A percentile compares a stretch with the other conserved stretches of the same genome.
phyloP scores from a whole-genome alignment of 1,284 basidiomycete genomes.

The Coriolopsis trogii region DNA sequence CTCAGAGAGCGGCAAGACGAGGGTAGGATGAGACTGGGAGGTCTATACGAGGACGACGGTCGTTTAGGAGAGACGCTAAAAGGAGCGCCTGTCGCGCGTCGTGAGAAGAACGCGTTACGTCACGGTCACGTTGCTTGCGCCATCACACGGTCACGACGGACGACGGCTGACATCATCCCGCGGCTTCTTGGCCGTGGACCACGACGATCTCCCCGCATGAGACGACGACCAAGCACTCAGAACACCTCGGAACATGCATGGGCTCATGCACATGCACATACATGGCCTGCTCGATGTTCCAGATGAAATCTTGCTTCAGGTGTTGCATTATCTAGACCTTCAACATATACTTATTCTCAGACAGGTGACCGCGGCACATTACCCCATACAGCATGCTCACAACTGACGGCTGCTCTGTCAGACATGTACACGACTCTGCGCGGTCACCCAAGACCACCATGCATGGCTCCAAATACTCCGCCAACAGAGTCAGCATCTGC shows the following conservation, averaged over 20 bases:
- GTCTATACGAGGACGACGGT: too few species aligned
- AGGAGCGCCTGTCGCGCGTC: too few species aligned
- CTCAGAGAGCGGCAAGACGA: too few species aligned
- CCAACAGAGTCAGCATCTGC: slow-evolving; percentile 9
- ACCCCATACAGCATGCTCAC: neutral
- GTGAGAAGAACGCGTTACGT: too few species aligned
- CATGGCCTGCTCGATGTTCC: slow-evolving; percentile 18
- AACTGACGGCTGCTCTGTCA: neutral
- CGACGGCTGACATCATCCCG: too few species aligned
- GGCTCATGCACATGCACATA: neutral
- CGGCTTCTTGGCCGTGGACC: too few species aligned
- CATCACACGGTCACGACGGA: too few species aligned
- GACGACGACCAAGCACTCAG: too few species aligned
- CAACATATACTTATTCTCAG: slow-evolving; percentile 25
- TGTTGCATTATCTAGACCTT: slow-evolving; percentile 20
- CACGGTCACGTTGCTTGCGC: too few species aligned
- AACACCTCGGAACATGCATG: neutral
- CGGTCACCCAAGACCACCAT: slow-evolving; percentile 21
- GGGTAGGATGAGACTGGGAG: too few species aligned
- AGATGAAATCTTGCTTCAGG: slow-evolving; percentile 30
- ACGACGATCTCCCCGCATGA: too few species aligned
- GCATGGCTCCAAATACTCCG: slow-evolving; percentile 27
- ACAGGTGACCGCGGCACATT: slow-evolving; percentile 19
- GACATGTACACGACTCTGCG: slow-evolving; percentile 22
- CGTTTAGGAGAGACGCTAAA: too few species aligned